These are phyloP conservation scores for Phytopythium cucurbitacearum DNA, from an alignment of 352 stramenopile species.

Conservation along the genomic window DNA sequence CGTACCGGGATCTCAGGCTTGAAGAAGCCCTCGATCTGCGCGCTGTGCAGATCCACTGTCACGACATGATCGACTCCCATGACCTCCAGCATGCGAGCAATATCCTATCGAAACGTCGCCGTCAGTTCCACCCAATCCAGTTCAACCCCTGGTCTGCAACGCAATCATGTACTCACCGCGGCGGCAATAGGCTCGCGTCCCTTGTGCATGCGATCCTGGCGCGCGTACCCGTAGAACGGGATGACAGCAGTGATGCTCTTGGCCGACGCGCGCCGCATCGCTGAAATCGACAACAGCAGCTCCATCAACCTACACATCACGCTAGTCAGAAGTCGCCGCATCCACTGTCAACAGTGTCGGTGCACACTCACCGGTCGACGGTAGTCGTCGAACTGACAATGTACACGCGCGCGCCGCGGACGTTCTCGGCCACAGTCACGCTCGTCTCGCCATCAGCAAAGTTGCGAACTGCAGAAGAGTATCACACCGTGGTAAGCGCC, in stretches of 20 bases:
- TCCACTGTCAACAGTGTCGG: background rate
- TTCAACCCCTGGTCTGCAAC: background rate
- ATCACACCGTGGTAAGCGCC: background rate
- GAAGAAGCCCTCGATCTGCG: conserved; percentile 88
- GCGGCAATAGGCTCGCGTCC: conserved; percentile 75
- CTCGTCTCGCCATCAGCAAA: conserved; percentile 86
- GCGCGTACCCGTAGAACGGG: conserved; percentile 84
- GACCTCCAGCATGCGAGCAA: conserved; percentile 86
- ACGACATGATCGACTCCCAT: conserved; percentile 88
- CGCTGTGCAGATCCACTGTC: conserved; percentile 85
- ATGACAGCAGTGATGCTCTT: conserved; percentile 88
- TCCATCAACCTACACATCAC: conserved; percentile 63
- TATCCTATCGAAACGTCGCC: conserved; percentile 32
- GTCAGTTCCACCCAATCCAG: background rate
- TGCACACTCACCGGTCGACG: conserved; percentile 56
- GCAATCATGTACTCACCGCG: conserved; percentile 25
- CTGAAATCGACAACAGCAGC: conserved; percentile 76
- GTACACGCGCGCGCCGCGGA: conserved; percentile 81
- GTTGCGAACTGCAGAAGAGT: conserved; percentile 44
- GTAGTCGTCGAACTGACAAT: conserved; percentile 86
- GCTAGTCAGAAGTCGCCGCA: background rate
- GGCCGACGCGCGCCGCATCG: conserved; percentile 76
- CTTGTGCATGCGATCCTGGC: conserved; percentile 85
- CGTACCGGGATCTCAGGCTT: conserved; percentile 75
- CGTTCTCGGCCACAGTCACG: conserved; percentile 66